Evolutionary conservation across 768 basidiomycete genomes (phyloP).

Genomic region (Baorangia bicolor): DNA sequence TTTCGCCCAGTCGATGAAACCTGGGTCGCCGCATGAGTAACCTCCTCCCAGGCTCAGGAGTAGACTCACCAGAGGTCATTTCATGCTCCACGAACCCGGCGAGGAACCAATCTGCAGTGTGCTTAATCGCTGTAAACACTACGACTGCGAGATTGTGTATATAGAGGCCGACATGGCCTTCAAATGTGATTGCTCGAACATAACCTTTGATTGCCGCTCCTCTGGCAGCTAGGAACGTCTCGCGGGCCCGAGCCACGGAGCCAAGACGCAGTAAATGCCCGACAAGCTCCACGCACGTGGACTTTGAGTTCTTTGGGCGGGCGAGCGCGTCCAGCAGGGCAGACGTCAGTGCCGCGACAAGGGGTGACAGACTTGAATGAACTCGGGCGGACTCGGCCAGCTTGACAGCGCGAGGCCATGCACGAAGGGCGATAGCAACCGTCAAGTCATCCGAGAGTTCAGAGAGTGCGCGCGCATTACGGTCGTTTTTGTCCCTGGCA

Average conservation of each 20-base stretch:
- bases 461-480: constrained; percentile 82
- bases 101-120: constrained; percentile 98
- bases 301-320: constrained; percentile 73
- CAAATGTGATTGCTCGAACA: constrained; percentile 85
- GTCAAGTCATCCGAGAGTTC: constrained; percentile 92
- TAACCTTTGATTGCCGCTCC: constrained; percentile 70
- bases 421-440: constrained; percentile 84
- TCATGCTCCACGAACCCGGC: constrained; percentile 95
- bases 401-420: constrained; percentile 85
- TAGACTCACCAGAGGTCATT: constrained; percentile 78
- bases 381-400: constrained; percentile 82
- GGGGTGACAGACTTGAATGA: constrained; percentile 59
- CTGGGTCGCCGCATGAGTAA: constrained; percentile 39
- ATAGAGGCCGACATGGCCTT: constrained; percentile 84
- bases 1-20: constrained; percentile 93
- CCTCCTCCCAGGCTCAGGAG: neutral
- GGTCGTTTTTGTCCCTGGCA: constrained; percentile 73
- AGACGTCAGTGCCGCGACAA: constrained; percentile 66
- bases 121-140: constrained; percentile 91
- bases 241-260: constrained; percentile 75
- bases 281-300: constrained; percentile 67
- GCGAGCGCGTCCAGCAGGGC: constrained; percentile 75
- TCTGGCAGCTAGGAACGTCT: constrained; percentile 79
- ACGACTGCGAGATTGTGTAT: constrained; percentile 86
- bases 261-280: constrained; percentile 72